Base-by-base conservation (phyloP, 2,329 filamentous ascomycete genomes). In the Orbilia blumenaviensis region DNA sequence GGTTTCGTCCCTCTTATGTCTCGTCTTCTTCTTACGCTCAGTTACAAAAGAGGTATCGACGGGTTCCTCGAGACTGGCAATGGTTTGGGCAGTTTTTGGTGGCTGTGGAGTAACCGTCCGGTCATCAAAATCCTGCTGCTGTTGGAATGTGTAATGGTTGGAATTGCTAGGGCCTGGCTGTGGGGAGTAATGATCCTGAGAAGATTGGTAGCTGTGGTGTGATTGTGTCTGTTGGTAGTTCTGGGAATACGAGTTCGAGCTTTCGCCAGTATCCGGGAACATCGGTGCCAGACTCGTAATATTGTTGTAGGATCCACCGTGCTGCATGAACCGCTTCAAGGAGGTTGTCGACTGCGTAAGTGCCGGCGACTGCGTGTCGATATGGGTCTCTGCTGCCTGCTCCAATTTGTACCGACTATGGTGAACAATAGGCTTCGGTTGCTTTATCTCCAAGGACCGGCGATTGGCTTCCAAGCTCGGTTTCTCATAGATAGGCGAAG, bases 381-480 rank as follows among this genome's bases (percentile, higher is more conserved):
- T 56, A 14, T 77, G 73, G 16, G 66, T 62, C 44, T 77, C 73
- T 2, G 73, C 73, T 2, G 73, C 73, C 27, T 77, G 73, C 61
- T 81, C 80, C 25, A 81, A 63, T n/a, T 78, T 46, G 16, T 56
- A 56, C 32, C 52, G 16, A 38, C 52, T 38, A 32, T 54, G 58
- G 50, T 80, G 79, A 25, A 77, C 56, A 41, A 78, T 78, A 23
- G 80, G 80, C 34, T 80, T 78, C 16, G 80, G 80, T 32, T 80
- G 79, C 60, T 79, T 79, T 44, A 81, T 79, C 18, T 81, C 80
- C n/a, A 81, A 69, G 25, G 80, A 81, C 46, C 78, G 77, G 52
- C 80, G 78, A 62, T 80, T 80, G n/a, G 80, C 78, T n/a, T 80
- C 78, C 46, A 80, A 78, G 46, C 79, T 80, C 27, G 80, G 80